These are phyloP conservation scores for Saraca asoca DNA, from an alignment of 331 rosid species.

Conservation along the genomic window DNA sequence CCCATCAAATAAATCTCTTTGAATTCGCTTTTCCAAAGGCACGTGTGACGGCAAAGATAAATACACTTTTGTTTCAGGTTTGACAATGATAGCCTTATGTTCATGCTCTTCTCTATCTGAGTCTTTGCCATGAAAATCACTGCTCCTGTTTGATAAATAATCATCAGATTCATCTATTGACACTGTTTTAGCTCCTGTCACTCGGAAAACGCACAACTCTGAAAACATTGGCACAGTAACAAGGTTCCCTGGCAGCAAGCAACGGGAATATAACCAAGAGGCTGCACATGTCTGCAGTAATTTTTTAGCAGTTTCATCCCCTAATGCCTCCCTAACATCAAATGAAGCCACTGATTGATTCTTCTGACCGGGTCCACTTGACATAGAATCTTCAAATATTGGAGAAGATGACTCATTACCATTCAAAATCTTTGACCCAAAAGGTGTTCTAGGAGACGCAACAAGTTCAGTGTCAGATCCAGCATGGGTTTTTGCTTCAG, in stretches of 20 bases:
- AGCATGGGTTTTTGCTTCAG: slow-evolving; percentile 39
- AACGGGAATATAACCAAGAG: slow-evolving; percentile 60
- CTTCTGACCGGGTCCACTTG: slow-evolving; percentile 40
- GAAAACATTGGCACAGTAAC: slow-evolving; percentile 64
- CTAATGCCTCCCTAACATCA: slow-evolving; percentile 57
- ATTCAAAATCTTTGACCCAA: slow-evolving; percentile 49
- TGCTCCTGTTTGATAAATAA: slow-evolving; percentile 37
- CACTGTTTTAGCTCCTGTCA: slow-evolving; percentile 51
- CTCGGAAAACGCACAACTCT: slow-evolving; percentile 56
- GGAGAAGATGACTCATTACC: slow-evolving; percentile 51
- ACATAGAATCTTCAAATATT: slow-evolving; percentile 40
- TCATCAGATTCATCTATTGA: slow-evolving; percentile 32
- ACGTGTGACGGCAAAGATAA: slow-evolving; percentile 53
- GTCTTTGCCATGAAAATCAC: slow-evolving; percentile 38
- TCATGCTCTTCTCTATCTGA: slow-evolving; percentile 35
- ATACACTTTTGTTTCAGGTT: slow-evolving; percentile 56
- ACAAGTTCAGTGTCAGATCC: slow-evolving; percentile 43
- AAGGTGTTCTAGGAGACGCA: slow-evolving; percentile 72
- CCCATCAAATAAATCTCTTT: slow-evolving; percentile 38
- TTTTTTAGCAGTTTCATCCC: slow-evolving; percentile 55
- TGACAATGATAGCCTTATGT: slow-evolving; percentile 54
- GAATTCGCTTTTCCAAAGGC: slow-evolving; percentile 42
- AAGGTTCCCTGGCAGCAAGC: slow-evolving; percentile 70
- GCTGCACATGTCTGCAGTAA: slow-evolving; percentile 55
- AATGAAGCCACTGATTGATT: slow-evolving; percentile 42